These are phyloP conservation scores for Guadua angustifolia DNA, from an alignment of 176 grass and related monocot genomes.

Conservation along the genomic window DNA sequence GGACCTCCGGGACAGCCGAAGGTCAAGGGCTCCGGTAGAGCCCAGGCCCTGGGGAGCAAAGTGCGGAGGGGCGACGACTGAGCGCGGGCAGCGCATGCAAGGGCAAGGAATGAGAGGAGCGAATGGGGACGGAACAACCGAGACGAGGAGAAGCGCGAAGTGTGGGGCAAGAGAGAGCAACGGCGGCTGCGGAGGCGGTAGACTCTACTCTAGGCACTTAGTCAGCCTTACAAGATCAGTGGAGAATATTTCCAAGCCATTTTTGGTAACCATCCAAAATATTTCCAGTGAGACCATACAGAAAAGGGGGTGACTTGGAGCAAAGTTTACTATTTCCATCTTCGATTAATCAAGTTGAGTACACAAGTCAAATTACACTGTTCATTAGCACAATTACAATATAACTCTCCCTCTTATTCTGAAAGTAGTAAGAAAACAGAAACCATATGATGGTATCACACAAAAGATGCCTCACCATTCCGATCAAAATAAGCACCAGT, in stretches of 20 bases:
- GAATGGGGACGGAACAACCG: too few species aligned
- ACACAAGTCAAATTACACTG: background rate
- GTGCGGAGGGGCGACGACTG: too few species aligned
- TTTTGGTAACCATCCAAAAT: background rate
- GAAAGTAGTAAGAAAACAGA: too few species aligned
- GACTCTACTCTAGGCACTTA: background rate
- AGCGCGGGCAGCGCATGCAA: too few species aligned
- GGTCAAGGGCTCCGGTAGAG: too few species aligned
- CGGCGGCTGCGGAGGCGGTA: too few species aligned
- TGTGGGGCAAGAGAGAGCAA: too few species aligned
- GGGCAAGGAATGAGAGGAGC: too few species aligned
- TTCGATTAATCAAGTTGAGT: background rate
- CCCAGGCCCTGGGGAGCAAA: too few species aligned
- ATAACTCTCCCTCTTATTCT: background rate
- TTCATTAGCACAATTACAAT: background rate
- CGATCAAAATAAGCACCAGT: conserved; percentile 66
- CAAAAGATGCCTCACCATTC: conserved; percentile 52
- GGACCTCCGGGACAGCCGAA: too few species aligned
- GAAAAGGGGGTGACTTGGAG: background rate
- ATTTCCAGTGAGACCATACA: background rate
- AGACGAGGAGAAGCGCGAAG: too few species aligned
- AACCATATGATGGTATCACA: conserved; percentile 26
- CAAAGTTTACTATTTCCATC: background rate
- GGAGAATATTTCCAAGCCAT: background rate
- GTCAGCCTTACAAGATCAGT: background rate